Evolutionary conservation across 495 filamentous ascomycete genomes (phyloP).

Genomic region (Recurvomyces mirabilis): DNA sequence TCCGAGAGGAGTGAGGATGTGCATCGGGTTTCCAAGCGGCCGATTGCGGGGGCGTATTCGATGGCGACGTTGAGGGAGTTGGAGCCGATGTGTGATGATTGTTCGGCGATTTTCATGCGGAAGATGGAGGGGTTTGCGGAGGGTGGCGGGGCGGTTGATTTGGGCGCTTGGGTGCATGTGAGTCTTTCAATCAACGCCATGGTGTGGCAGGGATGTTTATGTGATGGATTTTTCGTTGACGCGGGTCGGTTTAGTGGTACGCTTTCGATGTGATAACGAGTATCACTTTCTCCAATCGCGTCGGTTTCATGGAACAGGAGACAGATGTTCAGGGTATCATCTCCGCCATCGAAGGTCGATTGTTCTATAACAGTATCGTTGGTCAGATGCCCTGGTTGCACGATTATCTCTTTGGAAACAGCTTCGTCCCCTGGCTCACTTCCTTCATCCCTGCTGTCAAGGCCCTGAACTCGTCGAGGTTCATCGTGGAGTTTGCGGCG

Average conservation of each 20-base stretch:
- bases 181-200: not conserved
- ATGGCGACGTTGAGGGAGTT: conserved; percentile 31
- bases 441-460: conserved; percentile 7
- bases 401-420: conserved; percentile 27
- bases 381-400: conserved; percentile 13
- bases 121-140: conserved; percentile 31
- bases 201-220: too few species aligned
- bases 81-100: conserved; percentile 30
- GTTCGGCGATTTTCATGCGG: conserved; percentile 24
- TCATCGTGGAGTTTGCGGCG: conserved; percentile 13
- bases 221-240: too few species aligned
- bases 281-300: conserved; percentile 31
- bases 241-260: too few species aligned
- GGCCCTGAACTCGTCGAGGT: conserved; percentile 5
- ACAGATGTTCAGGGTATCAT: conserved; percentile 34
- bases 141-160: conserved; percentile 22
- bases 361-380: conserved; percentile 16
- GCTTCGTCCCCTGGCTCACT: conserved; percentile 7
- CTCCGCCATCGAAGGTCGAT: conserved; percentile 8
- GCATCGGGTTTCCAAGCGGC: conserved; percentile 33
- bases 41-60: conserved; percentile 33
- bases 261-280: conserved; percentile 36
- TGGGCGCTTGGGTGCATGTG: conserved; percentile 33
- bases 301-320: conserved; percentile 33
- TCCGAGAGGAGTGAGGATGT: conserved; percentile 31